Conservation (phyloP, 208 protist genomes). For the Crithidia expoeki region DNA sequence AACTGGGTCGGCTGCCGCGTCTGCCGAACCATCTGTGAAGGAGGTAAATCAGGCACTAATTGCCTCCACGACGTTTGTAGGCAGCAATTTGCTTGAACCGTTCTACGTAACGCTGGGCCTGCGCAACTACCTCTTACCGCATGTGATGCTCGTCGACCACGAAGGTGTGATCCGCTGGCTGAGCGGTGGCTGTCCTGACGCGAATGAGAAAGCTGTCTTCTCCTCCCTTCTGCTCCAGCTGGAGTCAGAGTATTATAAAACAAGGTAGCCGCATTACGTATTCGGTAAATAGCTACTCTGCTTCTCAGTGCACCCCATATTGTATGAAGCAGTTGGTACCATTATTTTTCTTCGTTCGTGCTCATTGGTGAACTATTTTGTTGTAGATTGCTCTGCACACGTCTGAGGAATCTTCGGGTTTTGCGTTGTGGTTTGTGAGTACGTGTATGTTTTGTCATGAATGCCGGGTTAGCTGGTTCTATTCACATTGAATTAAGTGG, state of each 20-base stretch:
- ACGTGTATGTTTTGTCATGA: background rate
- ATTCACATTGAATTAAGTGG: too few relatives aligned
- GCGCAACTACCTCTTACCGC: slow-evolving; percentile 84
- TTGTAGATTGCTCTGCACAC: too few relatives aligned
- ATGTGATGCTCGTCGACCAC: slow-evolving; percentile 85
- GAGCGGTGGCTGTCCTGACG: slow-evolving; percentile 82
- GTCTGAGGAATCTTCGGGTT: too few relatives aligned
- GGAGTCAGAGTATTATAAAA: slow-evolving; percentile 72
- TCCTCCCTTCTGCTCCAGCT: slow-evolving; percentile 70
- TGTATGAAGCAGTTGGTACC: background rate
- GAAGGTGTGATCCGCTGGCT: slow-evolving; percentile 83
- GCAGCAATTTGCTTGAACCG: slow-evolving; percentile 66
- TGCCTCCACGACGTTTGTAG: slow-evolving; percentile 81
- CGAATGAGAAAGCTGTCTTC: slow-evolving; percentile 66
- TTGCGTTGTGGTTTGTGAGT: too few relatives aligned
- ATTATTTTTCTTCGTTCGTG: too few relatives aligned
- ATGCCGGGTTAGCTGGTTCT: background rate
- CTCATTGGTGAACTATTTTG: too few relatives aligned
- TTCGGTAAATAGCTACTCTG: background rate
- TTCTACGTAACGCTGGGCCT: slow-evolving; percentile 73
- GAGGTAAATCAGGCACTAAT: slow-evolving; percentile 39
- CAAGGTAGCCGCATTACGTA: slow-evolving; percentile 11
- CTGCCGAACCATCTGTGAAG: slow-evolving; percentile 1
- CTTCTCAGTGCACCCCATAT: background rate
- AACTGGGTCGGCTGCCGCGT: slow-evolving; percentile 9